Base-by-base conservation (phyloP, 2,329 filamentous ascomycete species). In the Calycina marina region DNA sequence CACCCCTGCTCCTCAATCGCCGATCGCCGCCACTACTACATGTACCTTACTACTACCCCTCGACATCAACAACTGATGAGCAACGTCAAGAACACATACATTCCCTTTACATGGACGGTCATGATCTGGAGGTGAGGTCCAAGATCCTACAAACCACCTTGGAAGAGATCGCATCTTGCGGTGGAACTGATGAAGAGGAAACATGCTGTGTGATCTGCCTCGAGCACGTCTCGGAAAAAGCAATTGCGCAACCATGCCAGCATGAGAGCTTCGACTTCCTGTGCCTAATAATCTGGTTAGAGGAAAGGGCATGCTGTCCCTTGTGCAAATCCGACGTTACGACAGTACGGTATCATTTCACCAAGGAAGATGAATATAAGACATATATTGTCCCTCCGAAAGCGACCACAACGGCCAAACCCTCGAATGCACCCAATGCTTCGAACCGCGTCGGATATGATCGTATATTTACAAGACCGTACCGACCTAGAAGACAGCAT, bases 141-240 rank as follows among this genome's bases (percentile, higher is more conserved):
- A 48, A 58, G 43, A 54, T 63, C 15, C 51, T 63, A 27, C 56
- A 59, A 30, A 56, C 52, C 18, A 63, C 60, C 1, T 51, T 64
- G 4, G 40, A 50, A n/a, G 59, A 64, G 48, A 57, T 62, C 6
- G 41, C 42, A 15, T 16, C 32, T 39, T 42, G 55, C 26, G 39
- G 50, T 15, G 9, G 14, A 14, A 45, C 47, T 30, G 42, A 52
- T 24, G 38, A 35, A 24, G 48, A 52, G 37, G 49, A 52, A 36
- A 59, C 67, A 40, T 72, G 67, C 48, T 94, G 86, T 55, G 83
- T 92, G 41, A 90, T 96, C 54, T 96, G 86, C 55, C 72, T 94
- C 39, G 80, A 88, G 35, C 50, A 59, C 32, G 64, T 93, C 48
- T 71, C 72, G 6, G 81, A 90, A 46, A 59, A 70, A 32, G 84